A percentile compares a stretch with the other conserved stretches of the same genome.
Evolutionary conservation across 2,329 filamentous ascomycete species (phyloP).

Genomic region (Clonostachys sp.): DNA sequence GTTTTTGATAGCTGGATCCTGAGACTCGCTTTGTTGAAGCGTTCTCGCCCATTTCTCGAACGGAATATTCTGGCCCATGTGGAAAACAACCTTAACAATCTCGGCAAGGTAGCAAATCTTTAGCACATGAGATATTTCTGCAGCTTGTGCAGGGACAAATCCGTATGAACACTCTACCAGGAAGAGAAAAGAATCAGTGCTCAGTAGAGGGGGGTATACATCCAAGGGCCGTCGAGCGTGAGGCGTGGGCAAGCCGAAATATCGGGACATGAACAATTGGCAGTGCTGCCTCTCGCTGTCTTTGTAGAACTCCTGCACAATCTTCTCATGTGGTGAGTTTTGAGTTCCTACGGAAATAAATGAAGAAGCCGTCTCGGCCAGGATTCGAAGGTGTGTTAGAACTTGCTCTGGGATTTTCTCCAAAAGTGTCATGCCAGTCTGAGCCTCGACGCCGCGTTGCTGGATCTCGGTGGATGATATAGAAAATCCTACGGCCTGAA

Average conservation of each 20-base stretch:
- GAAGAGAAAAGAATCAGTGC: conserved; percentile 73
- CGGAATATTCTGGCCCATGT: conserved; percentile 51
- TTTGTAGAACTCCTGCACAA: conserved; percentile 51
- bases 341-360: conserved; percentile 75
- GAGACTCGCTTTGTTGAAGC: conserved; percentile 33
- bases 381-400: conserved; percentile 80
- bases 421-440: conserved; percentile 69
- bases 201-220: conserved; percentile 53
- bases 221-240: conserved; percentile 35
- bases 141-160: conserved; percentile 59
- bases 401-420: conserved; percentile 81
- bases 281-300: conserved; percentile 70
- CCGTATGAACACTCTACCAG: conserved; percentile 74
- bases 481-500: conserved; percentile 71
- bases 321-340: not conserved
- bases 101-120: conserved; percentile 88
- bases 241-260: conserved; percentile 23
- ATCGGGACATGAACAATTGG: conserved; percentile 67
- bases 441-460: conserved; percentile 76
- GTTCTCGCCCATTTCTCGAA: conserved; percentile 41
- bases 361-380: conserved; percentile 83
- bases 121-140: conserved; percentile 75
- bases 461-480: conserved; percentile 88
- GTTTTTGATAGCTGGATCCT: conserved; percentile 43
- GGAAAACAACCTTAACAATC: conserved; percentile 73